Conservation (phyloP, 257 asterid genomes). For the Solanum tarapatanum region DNA sequence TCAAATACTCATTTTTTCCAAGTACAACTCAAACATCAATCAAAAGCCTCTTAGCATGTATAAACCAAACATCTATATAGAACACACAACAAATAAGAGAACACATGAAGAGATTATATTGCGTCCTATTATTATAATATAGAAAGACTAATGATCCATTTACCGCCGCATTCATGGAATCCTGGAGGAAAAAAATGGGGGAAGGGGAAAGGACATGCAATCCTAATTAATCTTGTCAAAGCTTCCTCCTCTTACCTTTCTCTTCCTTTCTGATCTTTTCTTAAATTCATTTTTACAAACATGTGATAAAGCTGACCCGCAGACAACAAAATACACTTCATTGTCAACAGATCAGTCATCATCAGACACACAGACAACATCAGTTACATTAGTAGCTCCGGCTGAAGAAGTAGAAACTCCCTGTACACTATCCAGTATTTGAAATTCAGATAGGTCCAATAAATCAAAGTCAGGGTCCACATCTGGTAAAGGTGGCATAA, state of each 20-base stretch:
- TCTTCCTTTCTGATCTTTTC: not conserved
- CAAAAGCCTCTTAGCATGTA: not conserved
- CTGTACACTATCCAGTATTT: constrained; percentile 8
- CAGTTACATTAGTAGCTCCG: constrained; percentile 15
- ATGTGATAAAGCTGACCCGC: not conserved
- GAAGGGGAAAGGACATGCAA: not conserved
- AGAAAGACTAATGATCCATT: not conserved
- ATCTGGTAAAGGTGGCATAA: constrained; percentile 5
- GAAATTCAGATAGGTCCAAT: constrained; percentile 24
- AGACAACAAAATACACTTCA: not conserved
- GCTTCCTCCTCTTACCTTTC: not conserved
- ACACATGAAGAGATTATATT: not conserved
- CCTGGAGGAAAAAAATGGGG: not conserved
- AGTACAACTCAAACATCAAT: not conserved
- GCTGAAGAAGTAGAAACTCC: constrained; percentile 13
- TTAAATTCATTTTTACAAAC: not conserved
- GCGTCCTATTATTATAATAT: not conserved
- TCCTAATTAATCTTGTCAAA: not conserved
- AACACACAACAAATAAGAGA: not conserved
- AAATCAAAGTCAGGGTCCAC: not conserved
- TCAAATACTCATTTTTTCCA: not conserved
- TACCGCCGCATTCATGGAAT: not conserved
- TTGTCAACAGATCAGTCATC: constrained; percentile 25
- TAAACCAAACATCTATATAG: not conserved
- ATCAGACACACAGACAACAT: constrained; percentile 62